These are phyloP conservation scores for Microdochium paspali DNA, from an alignment of 2,329 filamentous ascomycete species.

Conservation along the genomic window DNA sequence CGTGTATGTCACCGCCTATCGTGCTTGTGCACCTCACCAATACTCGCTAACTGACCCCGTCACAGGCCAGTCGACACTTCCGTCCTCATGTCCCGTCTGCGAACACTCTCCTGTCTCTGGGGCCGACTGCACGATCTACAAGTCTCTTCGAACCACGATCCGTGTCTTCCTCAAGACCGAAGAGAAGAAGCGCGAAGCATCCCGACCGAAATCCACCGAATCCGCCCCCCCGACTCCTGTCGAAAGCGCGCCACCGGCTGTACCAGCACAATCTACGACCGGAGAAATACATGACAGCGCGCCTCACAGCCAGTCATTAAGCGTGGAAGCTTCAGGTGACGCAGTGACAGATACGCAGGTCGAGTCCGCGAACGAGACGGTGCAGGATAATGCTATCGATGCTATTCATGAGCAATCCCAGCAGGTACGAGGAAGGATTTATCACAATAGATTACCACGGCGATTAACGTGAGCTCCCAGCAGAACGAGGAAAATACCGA, in stretches of 20 bases:
- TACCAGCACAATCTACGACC: conserved; percentile 16
- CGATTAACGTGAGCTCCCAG: not conserved
- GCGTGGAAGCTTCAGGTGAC: conserved; percentile 31
- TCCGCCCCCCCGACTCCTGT: conserved; percentile 29
- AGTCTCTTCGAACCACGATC: conserved; percentile 84
- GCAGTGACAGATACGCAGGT: conserved; percentile 21
- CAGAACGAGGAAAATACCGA: not conserved
- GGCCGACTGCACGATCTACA: conserved; percentile 81
- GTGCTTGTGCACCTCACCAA: conserved; percentile 4
- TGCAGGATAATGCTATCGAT: not conserved
- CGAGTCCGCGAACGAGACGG: conserved; percentile 4
- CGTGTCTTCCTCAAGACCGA: conserved; percentile 84
- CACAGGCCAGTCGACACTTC: conserved; percentile 65
- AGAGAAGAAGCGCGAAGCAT: conserved; percentile 76
- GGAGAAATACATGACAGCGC: not conserved
- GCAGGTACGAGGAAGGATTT: not conserved
- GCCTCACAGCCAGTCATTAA: conserved; percentile 44
- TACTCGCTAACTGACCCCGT: conserved; percentile 6
- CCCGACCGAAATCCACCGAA: conserved; percentile 37
- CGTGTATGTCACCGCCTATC: conserved; percentile 49
- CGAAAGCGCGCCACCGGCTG: conserved; percentile 26
- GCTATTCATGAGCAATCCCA: not conserved
- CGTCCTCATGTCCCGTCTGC: conserved; percentile 82
- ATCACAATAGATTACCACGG: not conserved
- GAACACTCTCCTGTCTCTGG: conserved; percentile 81